Base-by-base conservation (phyloP, 148 eudicot species). In the Hydrangea macrophylla region DNA sequence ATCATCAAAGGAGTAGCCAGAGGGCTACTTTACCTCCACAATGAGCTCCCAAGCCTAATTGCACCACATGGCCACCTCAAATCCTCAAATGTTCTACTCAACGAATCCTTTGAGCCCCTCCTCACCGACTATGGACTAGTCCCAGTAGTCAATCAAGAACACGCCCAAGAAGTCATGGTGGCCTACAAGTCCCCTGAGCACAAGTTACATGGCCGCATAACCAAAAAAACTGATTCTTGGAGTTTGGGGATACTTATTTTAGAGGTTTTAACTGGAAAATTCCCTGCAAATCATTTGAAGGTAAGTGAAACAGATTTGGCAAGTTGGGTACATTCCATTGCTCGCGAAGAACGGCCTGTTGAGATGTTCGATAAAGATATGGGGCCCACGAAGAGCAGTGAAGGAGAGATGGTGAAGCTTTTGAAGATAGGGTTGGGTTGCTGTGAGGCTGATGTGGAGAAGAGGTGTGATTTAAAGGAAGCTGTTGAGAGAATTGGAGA, bases 121-220 rank as follows among this genome's bases (percentile, higher is more conserved):
- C 71, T 94, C 45, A 67, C 78, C 0, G 99, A 90, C 70, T 94
- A 90, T 22, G 97, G 80, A 1, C 68, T 94, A 5, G 65, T 80
- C 0, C 93, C 97, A 0, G 73, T 94, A 31, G 85, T 89, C 26
- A 89, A 90, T 65, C 89, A 72, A 76, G 93, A 90, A 64, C 83
- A 84, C 7, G 89, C 90, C 0, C 86, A 89, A 28, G 78, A 83
- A 15, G 63, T 81, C 75, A 72, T 94, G 88, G 82, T 85, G 26
- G 89, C 93, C 6, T 91, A 94, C 74, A 94, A 88, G 64, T 82
- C 99, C 3, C 99, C 96, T 0, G 99, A 94, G 74, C 85, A 77
- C 74, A 66, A 79, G 39, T 75, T 65, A 62, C 70, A 51, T 12
- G 70, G 78, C 0, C 88, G 91, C 0, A 65, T 94, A 23, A 82